Conservation (phyloP, 192 early-diverging fungal genomes). For the Mortierella antarctica region DNA sequence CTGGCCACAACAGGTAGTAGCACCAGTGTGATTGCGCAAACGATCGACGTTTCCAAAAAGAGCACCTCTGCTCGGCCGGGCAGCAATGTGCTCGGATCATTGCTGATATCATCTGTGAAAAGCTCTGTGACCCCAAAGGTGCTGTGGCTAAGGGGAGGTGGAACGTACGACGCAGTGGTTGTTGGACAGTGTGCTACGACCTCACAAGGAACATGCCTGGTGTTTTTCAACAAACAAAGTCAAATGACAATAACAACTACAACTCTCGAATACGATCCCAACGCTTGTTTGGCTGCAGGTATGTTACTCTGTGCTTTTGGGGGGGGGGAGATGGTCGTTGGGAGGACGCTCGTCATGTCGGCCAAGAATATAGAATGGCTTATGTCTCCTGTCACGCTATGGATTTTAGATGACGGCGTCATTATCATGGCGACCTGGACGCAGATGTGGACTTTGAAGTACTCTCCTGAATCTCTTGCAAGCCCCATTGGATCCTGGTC, state of each 20-base stretch:
- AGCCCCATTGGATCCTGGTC: background rate
- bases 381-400: background rate
- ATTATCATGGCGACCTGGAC: constrained; percentile 3
- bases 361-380: background rate
- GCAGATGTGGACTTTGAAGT: background rate
- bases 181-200: background rate
- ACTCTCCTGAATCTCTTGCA: background rate
- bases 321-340: too few species aligned
- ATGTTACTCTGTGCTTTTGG: background rate
- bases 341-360: background rate
- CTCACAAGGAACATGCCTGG: background rate
- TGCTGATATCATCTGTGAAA: background rate
- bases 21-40: background rate
- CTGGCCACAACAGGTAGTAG: background rate
- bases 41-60: background rate
- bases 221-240: background rate
- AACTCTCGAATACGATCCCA: background rate
- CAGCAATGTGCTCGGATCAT: background rate
- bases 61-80: background rate
- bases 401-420: background rate
- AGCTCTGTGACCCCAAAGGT: background rate
- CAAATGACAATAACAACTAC: background rate
- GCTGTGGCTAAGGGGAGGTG: background rate
- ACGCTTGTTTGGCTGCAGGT: constrained; percentile 14
- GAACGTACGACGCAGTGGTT: constrained; percentile 8